Conservation (phyloP, 495 filamentous ascomycete genomes). For the Aspergillus sparsus region DNA sequence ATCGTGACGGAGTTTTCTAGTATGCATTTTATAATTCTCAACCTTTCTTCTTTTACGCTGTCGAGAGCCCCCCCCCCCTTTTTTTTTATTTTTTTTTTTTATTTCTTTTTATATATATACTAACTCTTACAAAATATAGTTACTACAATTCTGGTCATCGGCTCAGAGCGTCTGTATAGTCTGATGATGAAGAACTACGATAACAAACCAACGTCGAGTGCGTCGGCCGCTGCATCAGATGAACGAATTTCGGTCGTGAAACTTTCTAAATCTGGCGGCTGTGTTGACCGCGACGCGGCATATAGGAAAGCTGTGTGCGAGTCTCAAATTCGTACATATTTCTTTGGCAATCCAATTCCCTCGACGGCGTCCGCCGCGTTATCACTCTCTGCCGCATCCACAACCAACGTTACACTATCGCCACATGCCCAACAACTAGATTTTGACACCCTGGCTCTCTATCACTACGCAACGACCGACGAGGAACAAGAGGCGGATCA, state of each 20-base stretch:
- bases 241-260: slow-evolving; percentile 73
- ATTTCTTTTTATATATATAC: neutral
- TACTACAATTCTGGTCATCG: slow-evolving; percentile 78
- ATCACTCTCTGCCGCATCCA: slow-evolving; percentile 36
- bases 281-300: slow-evolving; percentile 72
- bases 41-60: neutral
- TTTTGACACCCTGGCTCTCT: slow-evolving; percentile 72
- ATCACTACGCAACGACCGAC: slow-evolving; percentile 54
- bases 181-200: slow-evolving; percentile 75
- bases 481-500: slow-evolving; percentile 35
- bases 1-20: slow-evolving; percentile 84
- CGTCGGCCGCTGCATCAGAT: slow-evolving; percentile 45
- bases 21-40: slow-evolving; percentile 30
- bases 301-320: slow-evolving; percentile 73
- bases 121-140: slow-evolving; percentile 47
- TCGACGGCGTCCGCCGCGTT: slow-evolving; percentile 36
- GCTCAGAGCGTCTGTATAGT: slow-evolving; percentile 77
- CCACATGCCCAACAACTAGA: slow-evolving; percentile 80
- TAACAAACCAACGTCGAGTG: slow-evolving; percentile 57
- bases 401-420: slow-evolving; percentile 68
- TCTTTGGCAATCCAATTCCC: slow-evolving; percentile 72
- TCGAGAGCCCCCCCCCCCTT: neutral
- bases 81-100: slow-evolving; percentile 12
- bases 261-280: slow-evolving; percentile 85
- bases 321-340: slow-evolving; percentile 83